Percentiles rank a stretch among this genome's conserved stretches.
These are phyloP conservation scores for Fraxinus velutina DNA, from an alignment of 305 asterid species.

Conservation along the genomic window DNA sequence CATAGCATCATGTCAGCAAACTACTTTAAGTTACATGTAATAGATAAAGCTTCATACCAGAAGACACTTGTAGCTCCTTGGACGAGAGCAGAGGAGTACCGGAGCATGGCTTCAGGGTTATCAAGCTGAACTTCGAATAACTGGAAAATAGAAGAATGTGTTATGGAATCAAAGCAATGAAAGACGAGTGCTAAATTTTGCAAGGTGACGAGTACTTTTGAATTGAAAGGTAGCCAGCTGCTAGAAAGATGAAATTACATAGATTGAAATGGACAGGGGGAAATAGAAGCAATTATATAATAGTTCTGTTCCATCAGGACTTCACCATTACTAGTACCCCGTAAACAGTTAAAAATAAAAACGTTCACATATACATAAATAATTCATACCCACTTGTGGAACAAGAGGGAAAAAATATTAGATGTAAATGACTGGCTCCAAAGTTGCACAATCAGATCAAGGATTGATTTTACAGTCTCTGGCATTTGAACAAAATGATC, in stretches of 20 bases:
- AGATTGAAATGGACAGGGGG: neutral
- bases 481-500: conserved; percentile 63
- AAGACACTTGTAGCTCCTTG: conserved; percentile 92
- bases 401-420: conserved; percentile 67
- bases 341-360: conserved; percentile 12
- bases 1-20: neutral
- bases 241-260: neutral
- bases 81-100: conserved; percentile 84
- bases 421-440: conserved; percentile 97
- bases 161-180: neutral
- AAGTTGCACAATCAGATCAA: conserved; percentile 76
- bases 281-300: conserved; percentile 1
- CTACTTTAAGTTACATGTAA: neutral
- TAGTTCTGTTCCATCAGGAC: neutral
- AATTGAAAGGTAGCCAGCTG: neutral
- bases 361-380: conserved; percentile 3
- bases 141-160: conserved; percentile 27
- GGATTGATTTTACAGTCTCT: conserved; percentile 61
- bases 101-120: conserved; percentile 67
- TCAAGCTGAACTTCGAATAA: conserved; percentile 57
- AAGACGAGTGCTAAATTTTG: neutral
- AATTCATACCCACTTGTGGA: conserved; percentile 84
- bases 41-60: conserved; percentile 56
- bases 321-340: conserved; percentile 4
- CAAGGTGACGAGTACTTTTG: conserved; percentile 3